These are phyloP conservation scores for Fusarium scirpi DNA, from an alignment of 2,329 filamentous ascomycete genomes.

Conservation along the genomic window DNA sequence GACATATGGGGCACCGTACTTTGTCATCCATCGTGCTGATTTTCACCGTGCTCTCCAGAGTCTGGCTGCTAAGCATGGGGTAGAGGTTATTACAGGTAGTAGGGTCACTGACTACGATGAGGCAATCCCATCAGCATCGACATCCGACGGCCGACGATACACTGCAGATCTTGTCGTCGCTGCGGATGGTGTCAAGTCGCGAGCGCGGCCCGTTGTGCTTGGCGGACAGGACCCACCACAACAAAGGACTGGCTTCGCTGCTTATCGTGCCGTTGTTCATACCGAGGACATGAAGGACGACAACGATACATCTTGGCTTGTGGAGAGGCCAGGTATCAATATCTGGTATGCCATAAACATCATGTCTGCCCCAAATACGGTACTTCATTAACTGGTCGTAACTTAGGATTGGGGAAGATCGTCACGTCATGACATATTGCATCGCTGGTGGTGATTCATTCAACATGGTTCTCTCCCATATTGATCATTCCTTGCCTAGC, in stretches of 20 bases:
- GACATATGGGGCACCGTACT: slow-evolving; percentile 1
- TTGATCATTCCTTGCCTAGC: neutral
- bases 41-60: slow-evolving; percentile 3
- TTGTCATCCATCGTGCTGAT: slow-evolving; percentile 1
- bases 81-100: neutral
- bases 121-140: neutral
- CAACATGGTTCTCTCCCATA: slow-evolving; percentile 9
- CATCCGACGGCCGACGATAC: neutral
- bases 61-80: neutral
- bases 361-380: neutral
- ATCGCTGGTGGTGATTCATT: slow-evolving; percentile 11
- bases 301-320: neutral
- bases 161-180: neutral
- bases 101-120: slow-evolving; percentile 1
- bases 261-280: neutral
- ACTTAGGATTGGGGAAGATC: slow-evolving; percentile 11
- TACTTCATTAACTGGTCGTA: neutral
- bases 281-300: neutral
- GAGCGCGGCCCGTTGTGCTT: slow-evolving; percentile 4
- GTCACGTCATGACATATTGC: slow-evolving; percentile 9
- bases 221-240: neutral
- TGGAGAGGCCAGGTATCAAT: neutral
- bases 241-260: slow-evolving; percentile 8
- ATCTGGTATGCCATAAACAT: neutral
- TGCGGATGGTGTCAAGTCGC: slow-evolving; percentile 7